Conservation (phyloP, 2,329 filamentous ascomycete genomes). For the Teratosphaeria pseudoeucalypti region DNA sequence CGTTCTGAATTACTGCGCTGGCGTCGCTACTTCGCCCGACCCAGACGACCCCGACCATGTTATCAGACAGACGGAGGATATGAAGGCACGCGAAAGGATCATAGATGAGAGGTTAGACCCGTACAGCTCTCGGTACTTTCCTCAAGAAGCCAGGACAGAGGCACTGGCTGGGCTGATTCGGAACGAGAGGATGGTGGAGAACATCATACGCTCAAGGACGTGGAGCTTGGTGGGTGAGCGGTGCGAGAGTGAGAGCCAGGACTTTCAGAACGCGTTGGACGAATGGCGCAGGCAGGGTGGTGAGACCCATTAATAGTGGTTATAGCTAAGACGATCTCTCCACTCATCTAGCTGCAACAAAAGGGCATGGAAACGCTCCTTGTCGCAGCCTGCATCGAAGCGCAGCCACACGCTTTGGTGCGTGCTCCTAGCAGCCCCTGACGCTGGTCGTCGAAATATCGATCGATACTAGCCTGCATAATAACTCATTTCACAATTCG, state of each 20-base stretch:
- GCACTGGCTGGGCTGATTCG: slow-evolving; percentile 61
- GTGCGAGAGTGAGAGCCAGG: slow-evolving; percentile 52
- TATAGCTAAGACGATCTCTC: background rate
- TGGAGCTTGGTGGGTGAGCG: slow-evolving; percentile 70
- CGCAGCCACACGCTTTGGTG: too few relatives aligned
- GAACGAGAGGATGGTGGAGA: slow-evolving; percentile 67
- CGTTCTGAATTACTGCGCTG: slow-evolving; percentile 78
- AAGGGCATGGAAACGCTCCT: too few relatives aligned
- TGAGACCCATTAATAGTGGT: background rate
- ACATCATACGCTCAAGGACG: slow-evolving; percentile 67
- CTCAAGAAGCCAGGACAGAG: slow-evolving; percentile 69
- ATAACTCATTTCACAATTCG: too few relatives aligned
- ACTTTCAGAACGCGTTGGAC: slow-evolving; percentile 53
- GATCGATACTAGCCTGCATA: too few relatives aligned
- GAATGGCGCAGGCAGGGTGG: slow-evolving; percentile 38
- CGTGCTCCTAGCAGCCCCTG: too few relatives aligned
- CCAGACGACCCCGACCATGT: slow-evolving; percentile 73
- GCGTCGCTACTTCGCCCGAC: slow-evolving; percentile 78
- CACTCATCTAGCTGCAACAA: background rate
- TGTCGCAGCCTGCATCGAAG: too few relatives aligned
- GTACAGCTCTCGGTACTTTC: slow-evolving; percentile 76
- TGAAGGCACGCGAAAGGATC: slow-evolving; percentile 58
- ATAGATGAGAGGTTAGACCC: slow-evolving; percentile 87
- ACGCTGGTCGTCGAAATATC: too few relatives aligned
- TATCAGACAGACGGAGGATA: slow-evolving; percentile 58